Base-by-base conservation (phyloP, 768 basidiomycete genomes). In the Calocybe gangraenosa region DNA sequence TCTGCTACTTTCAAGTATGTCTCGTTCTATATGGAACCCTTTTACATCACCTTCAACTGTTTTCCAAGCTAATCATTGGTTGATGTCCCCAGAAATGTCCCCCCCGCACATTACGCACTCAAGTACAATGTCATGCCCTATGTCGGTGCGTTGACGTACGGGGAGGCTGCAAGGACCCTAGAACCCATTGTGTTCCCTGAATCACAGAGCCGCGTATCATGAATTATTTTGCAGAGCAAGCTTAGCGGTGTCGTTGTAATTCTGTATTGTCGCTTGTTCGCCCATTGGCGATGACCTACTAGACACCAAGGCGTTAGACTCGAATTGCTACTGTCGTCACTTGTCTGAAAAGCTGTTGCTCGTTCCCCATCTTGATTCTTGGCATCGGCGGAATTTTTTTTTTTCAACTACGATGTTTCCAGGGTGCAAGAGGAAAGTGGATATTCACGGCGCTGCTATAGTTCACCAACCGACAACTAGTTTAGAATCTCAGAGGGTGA, bases 111-210 rank as follows among this genome's bases (percentile, higher is more conserved):
- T 48, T 93, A 88, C 60, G 69, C 76, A 1, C 73, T 95, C 20
- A 87, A 85, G 57, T 95, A 93, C 66, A 92, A 93, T 58, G 59
- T 92, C 23, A 93, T 94, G 90, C 92, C 92, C 6, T 83, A 86
- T 58, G 87, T 94, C 15, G 92, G 92, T 15, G 54, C 81, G 35
- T 73, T 93, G 38, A 82, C 77, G 2, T 86, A 84, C 40, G 92
- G 90, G 19, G 85, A 89, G 60, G 89, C 81, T 20, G 73, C 66
- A 33, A 67, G 63, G 53, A 71, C 72, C 8, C 40, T 54, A 2
- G 65, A 71, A 40, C 54, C 66, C 19, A 55, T 70, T 35, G 60
- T 58, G 17, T 74, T 76, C 60, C 73, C 73, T 21, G 54, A 60
- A 14, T 52, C 65, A 32, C 68, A 69, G 53, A 52, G 59, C 17